phyloP scores from a whole-genome alignment of 495 filamentous ascomycete species.

The Xylaria longipes region DNA sequence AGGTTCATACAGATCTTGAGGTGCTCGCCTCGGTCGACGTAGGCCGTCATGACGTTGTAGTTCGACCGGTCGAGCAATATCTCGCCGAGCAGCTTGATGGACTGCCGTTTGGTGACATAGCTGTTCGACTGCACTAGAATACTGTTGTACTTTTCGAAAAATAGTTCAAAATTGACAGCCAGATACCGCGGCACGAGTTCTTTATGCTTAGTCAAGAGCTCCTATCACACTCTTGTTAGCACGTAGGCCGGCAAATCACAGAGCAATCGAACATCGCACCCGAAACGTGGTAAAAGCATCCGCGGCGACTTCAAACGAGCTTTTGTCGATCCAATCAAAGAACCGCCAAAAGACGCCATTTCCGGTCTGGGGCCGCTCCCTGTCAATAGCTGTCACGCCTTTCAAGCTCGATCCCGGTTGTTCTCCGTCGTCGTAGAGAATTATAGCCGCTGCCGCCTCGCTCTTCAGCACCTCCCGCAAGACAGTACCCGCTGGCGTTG shows the following conservation, averaged over 20 bases:
- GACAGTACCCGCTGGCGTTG: constrained; percentile 89
- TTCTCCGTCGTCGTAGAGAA: constrained; percentile 87
- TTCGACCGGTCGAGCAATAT: constrained; percentile 93
- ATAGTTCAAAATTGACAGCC: constrained; percentile 83
- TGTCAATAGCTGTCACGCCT: constrained; percentile 70
- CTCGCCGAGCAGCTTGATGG: constrained; percentile 95
- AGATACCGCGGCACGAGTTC: constrained; percentile 85
- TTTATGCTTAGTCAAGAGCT: constrained; percentile 94
- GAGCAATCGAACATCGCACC: constrained; percentile 55
- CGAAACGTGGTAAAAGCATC: constrained; percentile 98
- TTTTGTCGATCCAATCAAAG: constrained; percentile 94
- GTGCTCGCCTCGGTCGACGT: constrained; percentile 93
- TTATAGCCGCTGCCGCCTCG: constrained; percentile 84
- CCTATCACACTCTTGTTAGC: constrained; percentile 56
- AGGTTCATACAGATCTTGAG: constrained; percentile 98
- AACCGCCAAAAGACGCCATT: constrained; percentile 95
- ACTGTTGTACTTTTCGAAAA: constrained; percentile 89
- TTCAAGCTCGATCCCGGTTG: constrained; percentile 57
- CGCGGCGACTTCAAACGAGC: constrained; percentile 94
- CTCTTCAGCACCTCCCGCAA: constrained; percentile 91
- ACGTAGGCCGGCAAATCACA: constrained; percentile 9
- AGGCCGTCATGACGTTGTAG: constrained; percentile 96
- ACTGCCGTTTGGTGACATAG: constrained; percentile 98
- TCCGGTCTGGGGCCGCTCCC: constrained; percentile 69
- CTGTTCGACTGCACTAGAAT: constrained; percentile 89